Evolutionary conservation across 108 stramenopile species (phyloP), one percentile per base, ranked within the genome.

Genomic region (Cyclotella kingstonii): DNA sequence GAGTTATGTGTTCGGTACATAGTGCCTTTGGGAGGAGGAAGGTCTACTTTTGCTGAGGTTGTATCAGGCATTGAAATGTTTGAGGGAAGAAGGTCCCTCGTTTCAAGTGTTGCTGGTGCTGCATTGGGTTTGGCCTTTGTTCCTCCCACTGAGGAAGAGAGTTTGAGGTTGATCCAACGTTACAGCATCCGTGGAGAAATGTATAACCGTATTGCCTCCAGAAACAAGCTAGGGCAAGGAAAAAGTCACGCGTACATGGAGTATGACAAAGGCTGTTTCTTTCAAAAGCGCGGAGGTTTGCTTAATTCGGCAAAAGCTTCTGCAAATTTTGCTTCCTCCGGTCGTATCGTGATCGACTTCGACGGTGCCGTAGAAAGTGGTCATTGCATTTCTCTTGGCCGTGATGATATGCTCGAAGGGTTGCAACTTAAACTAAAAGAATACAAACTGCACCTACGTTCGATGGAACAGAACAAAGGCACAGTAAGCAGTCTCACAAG

Each of bases 321-420:
- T 25, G 61, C 54, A 9, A 76, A 79, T 35, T 41, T 79, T 59
- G 73, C 70, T 6, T 73, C 80, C 10, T 55, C 69, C 31, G 87
- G 87, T 34, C 82, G 87, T 26, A 66, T 85, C 52, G 68, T 88
- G 9, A 48, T 88, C 17, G 87, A 88, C 65, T 78, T 80, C 28
- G 78, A 81, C 25, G 85, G 69, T 5, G 79, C 79, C 5, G 59
- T 60, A 5, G 81, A 85, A 12, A 54, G 78, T 57, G 84, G 81
- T 1, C 73, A 83, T 35, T 76, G 72, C 9, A 28, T 79, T 19
- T 59, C 66, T 14, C 22, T 76, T 40, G 84, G 81, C 9, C 79
- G 82, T 31, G 81, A 85, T 69, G 71, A 79, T 18, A 83, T 85
- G 81, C 57, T 85, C n/a, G 77, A 63, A 11, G 84, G 77, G 10